Percentiles rank a stretch among this genome's conserved stretches.
Evolutionary conservation across 179 eudicot genomes (phyloP).

Genomic region (Patellifolia procumbens): DNA sequence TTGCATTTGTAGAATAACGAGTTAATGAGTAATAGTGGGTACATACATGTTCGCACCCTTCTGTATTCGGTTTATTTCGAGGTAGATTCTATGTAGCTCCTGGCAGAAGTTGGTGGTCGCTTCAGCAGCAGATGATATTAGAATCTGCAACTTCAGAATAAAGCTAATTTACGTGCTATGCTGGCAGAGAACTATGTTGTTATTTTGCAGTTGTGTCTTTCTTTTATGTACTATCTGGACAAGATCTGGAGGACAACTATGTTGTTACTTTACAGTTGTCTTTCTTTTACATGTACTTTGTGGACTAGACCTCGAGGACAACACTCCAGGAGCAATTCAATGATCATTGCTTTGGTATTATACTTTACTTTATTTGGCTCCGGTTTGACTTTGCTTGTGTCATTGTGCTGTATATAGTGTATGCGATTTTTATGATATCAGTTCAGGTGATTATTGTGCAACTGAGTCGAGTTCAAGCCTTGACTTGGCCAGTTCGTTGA

Average conservation of each 20-base stretch:
- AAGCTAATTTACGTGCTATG: constrained; percentile 6
- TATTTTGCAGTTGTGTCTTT: not conserved
- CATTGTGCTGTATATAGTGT: not conserved
- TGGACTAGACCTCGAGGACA: not conserved
- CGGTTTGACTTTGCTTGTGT: not conserved
- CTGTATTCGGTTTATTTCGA: not conserved
- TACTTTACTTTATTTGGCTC: not conserved
- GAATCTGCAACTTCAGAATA: constrained; percentile 12
- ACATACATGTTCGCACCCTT: constrained; percentile 1
- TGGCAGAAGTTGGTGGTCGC: constrained; percentile 22
- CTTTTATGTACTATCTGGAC: not conserved
- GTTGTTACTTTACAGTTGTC: not conserved
- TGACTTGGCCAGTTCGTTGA: no score
- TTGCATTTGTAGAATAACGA: constrained; percentile 19
- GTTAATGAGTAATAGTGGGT: constrained; percentile 17
- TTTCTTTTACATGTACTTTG: not conserved
- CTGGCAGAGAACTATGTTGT: constrained; percentile 10
- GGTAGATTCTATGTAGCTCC: constrained; percentile 16
- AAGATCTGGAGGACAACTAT: not conserved
- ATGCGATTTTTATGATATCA: not conserved
- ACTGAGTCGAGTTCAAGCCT: no score
- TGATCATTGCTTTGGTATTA: not conserved
- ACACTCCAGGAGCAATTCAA: not conserved
- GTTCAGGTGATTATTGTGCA: no score
- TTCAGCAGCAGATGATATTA: constrained; percentile 8